Evolutionary conservation across 2,329 filamentous ascomycete genomes (phyloP), one percentile per base, ranked within the genome.

Genomic region (Neopestalotiopsis sp.): DNA sequence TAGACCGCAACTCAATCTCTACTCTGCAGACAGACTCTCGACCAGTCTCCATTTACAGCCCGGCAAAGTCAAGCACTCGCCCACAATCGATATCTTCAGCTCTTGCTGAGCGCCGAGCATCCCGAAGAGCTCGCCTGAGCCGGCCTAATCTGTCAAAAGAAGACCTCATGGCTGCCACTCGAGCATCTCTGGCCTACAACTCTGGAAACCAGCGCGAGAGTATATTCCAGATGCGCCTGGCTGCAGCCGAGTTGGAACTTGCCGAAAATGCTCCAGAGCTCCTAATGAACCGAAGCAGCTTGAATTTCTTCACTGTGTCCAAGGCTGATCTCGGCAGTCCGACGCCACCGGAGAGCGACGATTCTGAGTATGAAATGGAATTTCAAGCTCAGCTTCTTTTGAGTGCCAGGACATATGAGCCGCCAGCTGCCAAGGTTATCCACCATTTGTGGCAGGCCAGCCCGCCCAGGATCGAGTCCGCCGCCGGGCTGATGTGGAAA

Each of bases 291-390:
- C 77, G 76, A 65, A 81, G 77, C 28, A 73, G 74, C 68, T 70
- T 83, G 71, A 85, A 83, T 71, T 81, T 81, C 73, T 69, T 83
- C 61, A 74, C 80, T 64, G 70, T 83, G 65, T 74, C 81, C 42
- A 80, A 80, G 68, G 77, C 78, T 10, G 79, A 82, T 67, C 73
- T 87, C 3, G 84, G 81, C 49, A 88, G 85, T 71, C 86, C 86
- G 40, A 89, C 87, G 61, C 87, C 87, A 64, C 85, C 86, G 7
- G 86, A 89, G 66, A 87, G 84, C 17, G 82, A 87, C 68, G 80
- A 83, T 65, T 83, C 83, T n/a, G 83, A 83, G 61, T 79, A 79
- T 42, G 80, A 82, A 40, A 74, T 62, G 20, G 77, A 78, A 45
- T 56, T 70, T 14, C 72, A 56, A n/a, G 28, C 65, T 59, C 67